phyloP scores from a whole-genome alignment of 805 yeast species.

The Wickerhamiella nectarea region DNA sequence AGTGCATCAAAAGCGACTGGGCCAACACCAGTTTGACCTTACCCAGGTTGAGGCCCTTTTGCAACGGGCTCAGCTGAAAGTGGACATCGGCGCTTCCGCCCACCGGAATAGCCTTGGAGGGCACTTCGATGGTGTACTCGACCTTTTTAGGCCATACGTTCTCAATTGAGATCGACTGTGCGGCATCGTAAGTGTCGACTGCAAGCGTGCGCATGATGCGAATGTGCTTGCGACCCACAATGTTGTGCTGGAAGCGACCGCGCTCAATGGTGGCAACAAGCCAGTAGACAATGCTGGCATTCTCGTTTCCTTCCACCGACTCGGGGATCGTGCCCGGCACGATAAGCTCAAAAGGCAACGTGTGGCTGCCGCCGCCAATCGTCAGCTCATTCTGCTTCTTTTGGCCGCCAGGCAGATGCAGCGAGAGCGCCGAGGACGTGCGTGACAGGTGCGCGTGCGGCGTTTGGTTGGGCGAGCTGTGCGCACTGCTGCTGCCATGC shows the following conservation, averaged over 20 bases:
- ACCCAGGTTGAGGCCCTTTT: slow-evolving; percentile 70
- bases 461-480: slow-evolving; percentile 6
- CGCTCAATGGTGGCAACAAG: slow-evolving; percentile 72
- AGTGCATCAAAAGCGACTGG: slow-evolving; percentile 44
- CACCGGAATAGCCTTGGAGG: slow-evolving; percentile 77
- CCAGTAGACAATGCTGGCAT: slow-evolving; percentile 59
- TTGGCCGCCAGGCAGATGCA: not conserved
- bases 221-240: slow-evolving; percentile 55
- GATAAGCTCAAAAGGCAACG: slow-evolving; percentile 74
- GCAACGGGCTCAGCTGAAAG: slow-evolving; percentile 60
- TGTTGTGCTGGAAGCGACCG: slow-evolving; percentile 55
- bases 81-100: slow-evolving; percentile 66
- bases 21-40: slow-evolving; percentile 51
- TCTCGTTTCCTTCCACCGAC: slow-evolving; percentile 78
- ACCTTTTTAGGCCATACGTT: slow-evolving; percentile 93
- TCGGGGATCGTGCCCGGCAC: slow-evolving; percentile 79
- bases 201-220: slow-evolving; percentile 78
- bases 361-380: slow-evolving; percentile 57
- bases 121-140: slow-evolving; percentile 76
- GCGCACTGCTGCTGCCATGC: slow-evolving; percentile 12
- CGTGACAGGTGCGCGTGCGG: slow-evolving; percentile 6
- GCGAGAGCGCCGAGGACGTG: not conserved
- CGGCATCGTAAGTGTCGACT: slow-evolving; percentile 71
- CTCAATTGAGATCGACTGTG: slow-evolving; percentile 87
- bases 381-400: slow-evolving; percentile 4